Base-by-base conservation (phyloP, 345 rosid genomes). In the Erysimum cheiranthoides region DNA sequence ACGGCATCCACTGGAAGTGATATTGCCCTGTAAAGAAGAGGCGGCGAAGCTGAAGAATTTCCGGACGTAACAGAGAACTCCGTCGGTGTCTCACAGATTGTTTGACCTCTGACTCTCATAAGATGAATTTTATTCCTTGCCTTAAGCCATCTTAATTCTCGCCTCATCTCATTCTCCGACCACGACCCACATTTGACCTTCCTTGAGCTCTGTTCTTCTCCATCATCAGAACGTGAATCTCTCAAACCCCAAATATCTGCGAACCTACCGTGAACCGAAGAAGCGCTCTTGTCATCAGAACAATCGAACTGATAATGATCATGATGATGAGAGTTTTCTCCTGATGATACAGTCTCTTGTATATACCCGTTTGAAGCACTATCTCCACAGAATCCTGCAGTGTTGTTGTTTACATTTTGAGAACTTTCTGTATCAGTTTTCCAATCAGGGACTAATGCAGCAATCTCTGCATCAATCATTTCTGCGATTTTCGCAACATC, bases 1-100 rank as follows among this genome's bases (percentile, higher is more conserved):
- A 89, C 84, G 5, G 96, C 89, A 72, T 92, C 97, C 3, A 92
- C 97, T 0, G 97, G 97, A 60, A 95, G 97, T 30, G 98, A 92
- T 53, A 92, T 85, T 14, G 97, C 86, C 62, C 96, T 75, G 46
- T 84, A 84, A 58, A 94, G 90, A 31, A 86, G 81, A 28, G 82
- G 83, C 8, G 88, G 90, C 14, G 93, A 92, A 75, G 84, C 85
- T 72, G 89, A 21, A 21, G 25, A 77, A 30, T 70, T 51, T 49
- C 84, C 84, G 46, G 73, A 51, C 27, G 53, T 73, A 64, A 79
- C 86, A 5, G 77, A 81, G 34, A 81, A 76, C 39, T 64, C 61
- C 3, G 2, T 30, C 43, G 52, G 66, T 45, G 18, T 53, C 68
- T 63, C 53, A 12, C 61, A 74, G 5, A 78, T 56, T 9, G 40